A percentile compares a stretch with the other conserved stretches of the same genome.
These are phyloP conservation scores for Cryptococcus maquisensis DNA, from an alignment of 1,284 basidiomycete genomes.

Conservation along the genomic window DNA sequence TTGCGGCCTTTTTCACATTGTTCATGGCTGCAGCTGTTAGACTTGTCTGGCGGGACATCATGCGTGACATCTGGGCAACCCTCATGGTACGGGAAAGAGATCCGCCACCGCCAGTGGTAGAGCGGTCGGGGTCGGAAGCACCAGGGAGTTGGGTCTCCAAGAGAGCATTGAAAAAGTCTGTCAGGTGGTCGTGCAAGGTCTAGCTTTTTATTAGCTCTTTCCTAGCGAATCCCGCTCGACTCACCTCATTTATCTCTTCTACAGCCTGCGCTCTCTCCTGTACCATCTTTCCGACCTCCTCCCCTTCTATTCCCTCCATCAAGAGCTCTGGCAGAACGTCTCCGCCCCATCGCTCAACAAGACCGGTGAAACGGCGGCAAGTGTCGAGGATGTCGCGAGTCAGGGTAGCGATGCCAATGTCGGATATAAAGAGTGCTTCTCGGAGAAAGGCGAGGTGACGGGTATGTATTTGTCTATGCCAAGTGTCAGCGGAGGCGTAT, in stretches of 20 bases:
- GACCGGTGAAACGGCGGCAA: conserved; percentile 75
- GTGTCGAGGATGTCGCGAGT: conserved; percentile 70
- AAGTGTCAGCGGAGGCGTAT: conserved; percentile 2
- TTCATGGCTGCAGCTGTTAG: conserved; percentile 5
- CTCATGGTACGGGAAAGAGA: conserved; percentile 24
- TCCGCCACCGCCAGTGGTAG: conserved; percentile 8
- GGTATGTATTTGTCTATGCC: conserved; percentile 60
- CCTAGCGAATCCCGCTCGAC: conserved; percentile 16
- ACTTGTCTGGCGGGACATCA: conserved; percentile 22
- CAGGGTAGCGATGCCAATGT: conserved; percentile 60
- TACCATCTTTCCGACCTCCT: conserved; percentile 63
- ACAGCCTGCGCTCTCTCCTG: conserved; percentile 63
- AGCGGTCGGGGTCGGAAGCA: conserved; percentile 21
- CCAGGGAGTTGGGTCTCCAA: conserved; percentile 62
- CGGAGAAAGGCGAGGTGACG: conserved; percentile 74
- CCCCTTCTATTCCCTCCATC: conserved; percentile 62
- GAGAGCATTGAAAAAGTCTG: conserved; percentile 63
- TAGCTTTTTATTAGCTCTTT: conserved; percentile 54
- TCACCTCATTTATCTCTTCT: conserved; percentile 68
- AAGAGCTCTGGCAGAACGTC: conserved; percentile 78
- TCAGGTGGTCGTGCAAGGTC: conserved; percentile 67
- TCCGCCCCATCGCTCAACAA: conserved; percentile 87
- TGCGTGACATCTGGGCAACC: conserved; percentile 21
- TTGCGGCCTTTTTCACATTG: neutral
- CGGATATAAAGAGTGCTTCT: conserved; percentile 72